Evolutionary conservation across 2,329 filamentous ascomycete species (phyloP).

Genomic region (Phyllosticta capitalensis): DNA sequence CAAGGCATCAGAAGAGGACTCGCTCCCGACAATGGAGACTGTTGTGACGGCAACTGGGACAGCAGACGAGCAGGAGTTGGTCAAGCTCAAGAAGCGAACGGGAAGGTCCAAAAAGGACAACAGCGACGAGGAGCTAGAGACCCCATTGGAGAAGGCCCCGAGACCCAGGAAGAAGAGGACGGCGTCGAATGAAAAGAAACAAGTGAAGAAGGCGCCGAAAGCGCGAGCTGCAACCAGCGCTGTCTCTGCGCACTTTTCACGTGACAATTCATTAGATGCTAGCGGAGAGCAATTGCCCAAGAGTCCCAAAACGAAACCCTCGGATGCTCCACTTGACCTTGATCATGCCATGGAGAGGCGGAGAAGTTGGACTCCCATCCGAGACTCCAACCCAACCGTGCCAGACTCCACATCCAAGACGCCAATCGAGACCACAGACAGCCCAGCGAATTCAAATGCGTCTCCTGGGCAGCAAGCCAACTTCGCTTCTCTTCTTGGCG

Average conservation of each 20-base stretch:
- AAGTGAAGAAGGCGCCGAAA: background rate
- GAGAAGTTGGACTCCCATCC: conserved; percentile 28
- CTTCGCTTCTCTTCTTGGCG: conserved; percentile 22
- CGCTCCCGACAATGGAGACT: background rate
- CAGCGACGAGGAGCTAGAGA: background rate
- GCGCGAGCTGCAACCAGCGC: background rate
- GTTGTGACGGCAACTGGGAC: background rate
- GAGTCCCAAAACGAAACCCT: conserved; percentile 7
- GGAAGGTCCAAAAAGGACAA: background rate
- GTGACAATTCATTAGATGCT: background rate
- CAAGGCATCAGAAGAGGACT: background rate
- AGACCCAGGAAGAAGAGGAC: conserved; percentile 1
- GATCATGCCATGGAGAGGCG: conserved; percentile 23
- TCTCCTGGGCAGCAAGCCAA: background rate
- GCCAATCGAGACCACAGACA: background rate
- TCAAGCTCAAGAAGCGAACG: background rate
- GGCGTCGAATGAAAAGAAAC: background rate
- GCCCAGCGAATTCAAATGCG: background rate
- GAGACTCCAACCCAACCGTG: conserved; percentile 18
- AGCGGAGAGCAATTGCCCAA: conserved; percentile 2
- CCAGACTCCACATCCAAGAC: conserved; percentile 12
- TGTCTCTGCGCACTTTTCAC: background rate
- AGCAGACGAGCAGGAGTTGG: background rate
- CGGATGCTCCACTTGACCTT: conserved; percentile 17
- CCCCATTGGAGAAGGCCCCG: background rate